Conservation (phyloP, 2,329 filamentous ascomycete genomes). For the Tolypocladium ovalisporum region DNA sequence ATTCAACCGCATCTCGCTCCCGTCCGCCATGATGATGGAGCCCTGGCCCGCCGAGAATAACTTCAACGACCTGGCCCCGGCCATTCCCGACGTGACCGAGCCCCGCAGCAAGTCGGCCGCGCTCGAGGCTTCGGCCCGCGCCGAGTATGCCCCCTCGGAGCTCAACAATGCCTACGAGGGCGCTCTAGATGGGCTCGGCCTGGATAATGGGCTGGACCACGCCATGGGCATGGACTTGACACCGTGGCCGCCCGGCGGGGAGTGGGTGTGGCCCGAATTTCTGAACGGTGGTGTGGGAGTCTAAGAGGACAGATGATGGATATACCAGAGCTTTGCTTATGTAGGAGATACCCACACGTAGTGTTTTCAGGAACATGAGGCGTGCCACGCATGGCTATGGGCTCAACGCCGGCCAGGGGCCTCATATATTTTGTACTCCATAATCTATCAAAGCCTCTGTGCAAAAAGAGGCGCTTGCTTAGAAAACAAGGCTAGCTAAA, state of each 20-base stretch:
- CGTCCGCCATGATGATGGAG: slow-evolving; percentile 3
- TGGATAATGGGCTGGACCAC: slow-evolving; percentile 30
- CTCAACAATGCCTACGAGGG: slow-evolving; percentile 41
- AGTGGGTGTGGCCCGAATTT: slow-evolving; percentile 21
- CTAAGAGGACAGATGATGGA: slow-evolving; percentile 5
- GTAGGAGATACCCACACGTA: background rate
- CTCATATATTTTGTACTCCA: background rate
- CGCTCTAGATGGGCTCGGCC: slow-evolving; percentile 33
- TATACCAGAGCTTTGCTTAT: background rate
- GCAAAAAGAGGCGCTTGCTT: background rate
- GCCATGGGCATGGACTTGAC: slow-evolving; percentile 30
- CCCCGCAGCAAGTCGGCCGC: slow-evolving; percentile 5
- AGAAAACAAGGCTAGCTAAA: background rate
- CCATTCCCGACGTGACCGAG: background rate
- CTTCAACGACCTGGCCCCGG: background rate
- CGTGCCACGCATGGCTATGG: background rate
- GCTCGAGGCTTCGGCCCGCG: slow-evolving; percentile 6
- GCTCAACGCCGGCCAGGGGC: background rate
- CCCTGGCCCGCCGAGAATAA: background rate
- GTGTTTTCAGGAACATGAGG: background rate
- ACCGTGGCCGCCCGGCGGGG: slow-evolving; percentile 21
- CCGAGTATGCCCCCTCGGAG: slow-evolving; percentile 25
- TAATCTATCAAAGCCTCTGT: background rate
- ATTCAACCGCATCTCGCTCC: slow-evolving; percentile 10
- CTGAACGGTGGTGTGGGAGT: slow-evolving; percentile 18